These are phyloP conservation scores for Vigna trinervia DNA, from an alignment of 306 rosid genomes.

Conservation along the genomic window DNA sequence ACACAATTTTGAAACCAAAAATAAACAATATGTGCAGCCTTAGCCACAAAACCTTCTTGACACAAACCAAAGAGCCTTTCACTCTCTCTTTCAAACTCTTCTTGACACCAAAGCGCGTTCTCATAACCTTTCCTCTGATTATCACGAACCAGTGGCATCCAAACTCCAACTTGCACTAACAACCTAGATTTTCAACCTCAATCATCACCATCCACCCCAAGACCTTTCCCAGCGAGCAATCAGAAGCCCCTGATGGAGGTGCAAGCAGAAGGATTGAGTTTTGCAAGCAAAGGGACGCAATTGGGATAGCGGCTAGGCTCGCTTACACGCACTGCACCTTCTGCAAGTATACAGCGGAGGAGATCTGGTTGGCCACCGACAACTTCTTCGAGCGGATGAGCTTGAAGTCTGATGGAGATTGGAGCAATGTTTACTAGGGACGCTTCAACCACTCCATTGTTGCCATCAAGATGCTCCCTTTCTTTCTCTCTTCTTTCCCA, in stretches of 20 bases:
- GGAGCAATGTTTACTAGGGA: constrained; percentile 58
- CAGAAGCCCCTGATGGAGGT: too few species aligned
- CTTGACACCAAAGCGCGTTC: constrained; percentile 45
- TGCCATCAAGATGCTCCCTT: constrained; percentile 61
- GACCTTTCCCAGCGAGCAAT: too few species aligned
- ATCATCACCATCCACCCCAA: too few species aligned
- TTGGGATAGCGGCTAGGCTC: constrained; percentile 60
- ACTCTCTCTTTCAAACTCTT: constrained; percentile 60
- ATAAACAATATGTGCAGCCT: constrained; percentile 44
- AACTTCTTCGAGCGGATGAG: constrained; percentile 59
- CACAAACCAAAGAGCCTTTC: constrained; percentile 63
- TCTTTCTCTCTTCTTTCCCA: constrained; percentile 17
- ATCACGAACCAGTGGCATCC: constrained; percentile 32
- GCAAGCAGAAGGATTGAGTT: constrained; percentile 63
- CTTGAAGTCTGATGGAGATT: constrained; percentile 56
- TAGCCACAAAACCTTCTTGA: constrained; percentile 53
- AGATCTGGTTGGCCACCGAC: constrained; percentile 70
- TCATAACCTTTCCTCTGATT: constrained; percentile 1
- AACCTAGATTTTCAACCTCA: too few species aligned
- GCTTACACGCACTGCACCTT: constrained; percentile 46
- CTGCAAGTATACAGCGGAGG: constrained; percentile 66
- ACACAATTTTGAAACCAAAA: background rate
- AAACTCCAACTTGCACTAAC: too few species aligned
- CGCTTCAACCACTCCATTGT: constrained; percentile 62
- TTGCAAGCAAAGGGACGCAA: constrained; percentile 75